Evolutionary conservation across 176 grass and related monocot genomes (phyloP), one percentile per base, ranked within the genome.

Genomic region (Juncus inflexus): DNA sequence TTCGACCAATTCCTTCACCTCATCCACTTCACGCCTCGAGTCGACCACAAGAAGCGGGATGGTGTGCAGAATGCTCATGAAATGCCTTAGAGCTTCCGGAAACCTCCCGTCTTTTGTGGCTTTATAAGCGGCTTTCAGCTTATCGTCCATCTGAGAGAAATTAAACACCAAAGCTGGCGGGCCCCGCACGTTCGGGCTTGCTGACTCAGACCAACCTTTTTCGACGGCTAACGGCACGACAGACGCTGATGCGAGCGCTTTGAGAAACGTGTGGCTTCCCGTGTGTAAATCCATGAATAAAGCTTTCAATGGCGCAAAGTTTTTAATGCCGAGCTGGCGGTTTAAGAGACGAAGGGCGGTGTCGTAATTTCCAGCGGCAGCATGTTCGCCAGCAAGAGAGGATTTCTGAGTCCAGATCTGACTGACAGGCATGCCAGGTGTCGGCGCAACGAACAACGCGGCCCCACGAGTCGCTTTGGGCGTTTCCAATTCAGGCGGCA

Each of bases 331-430:
- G 74, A 97, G 79, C 68, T 97, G 94, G 35, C 88, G 88, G 74
- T 63, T 92, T 66, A 97, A 77, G 67, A 97, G 57, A 43, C 94
- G 72, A 82, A 97, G 91, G 58, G 88, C 88, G 7, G 94, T 97
- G 78, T 97, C 94, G 3, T 89, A 91, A 72, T 97, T 97, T 40
- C 94, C 94, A 47, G 94, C 77, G 54, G 94, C 94, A 35, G 77
- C 85, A 66, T 97, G 87, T 72, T 97, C 94, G 10, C 94, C 94
- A 73, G 85, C 85, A 73, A 97, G 80, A 80, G 94, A 97, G 65
- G 94, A 97, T 68, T 89, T 97, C 71, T 97, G 87, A 64, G 80
- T 86, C 94, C 94, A 97, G 65, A 92, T 89, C 77, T 92, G 88
- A 63, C 83, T 89, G 49, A 97, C 88, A 76, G 94, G 82, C 80